A percentile compares a stretch with the other conserved stretches of the same genome.
Evolutionary conservation across 139 green algal genomes (phyloP).

Genomic region (Volvox africanus): DNA sequence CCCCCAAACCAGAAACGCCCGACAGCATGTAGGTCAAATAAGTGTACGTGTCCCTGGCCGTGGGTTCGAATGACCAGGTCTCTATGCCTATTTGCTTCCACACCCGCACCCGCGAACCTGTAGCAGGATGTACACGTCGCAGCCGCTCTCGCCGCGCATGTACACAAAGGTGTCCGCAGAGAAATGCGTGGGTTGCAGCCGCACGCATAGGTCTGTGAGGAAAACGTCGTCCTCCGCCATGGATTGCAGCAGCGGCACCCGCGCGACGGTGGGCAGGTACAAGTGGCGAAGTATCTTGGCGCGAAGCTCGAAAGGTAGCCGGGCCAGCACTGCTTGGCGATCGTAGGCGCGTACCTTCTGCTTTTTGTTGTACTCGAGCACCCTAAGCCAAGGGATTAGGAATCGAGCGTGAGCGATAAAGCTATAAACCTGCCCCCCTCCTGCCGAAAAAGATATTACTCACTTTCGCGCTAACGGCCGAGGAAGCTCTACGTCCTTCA

Average conservation of each 20-base stretch:
- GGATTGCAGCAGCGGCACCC: slow-evolving; percentile 45
- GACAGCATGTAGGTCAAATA: too few relatives aligned
- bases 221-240: slow-evolving; percentile 61
- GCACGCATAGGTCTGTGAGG: slow-evolving; percentile 64
- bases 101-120: slow-evolving; percentile 14
- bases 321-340: slow-evolving; percentile 54
- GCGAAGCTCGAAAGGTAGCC: slow-evolving; percentile 66
- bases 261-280: slow-evolving; percentile 56
- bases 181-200: slow-evolving; percentile 65
- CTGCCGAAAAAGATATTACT: not conserved
- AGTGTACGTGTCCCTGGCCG: too few relatives aligned
- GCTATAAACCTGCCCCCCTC: not conserved
- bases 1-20: too few relatives aligned
- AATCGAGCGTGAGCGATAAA: not conserved
- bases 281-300: slow-evolving; percentile 65
- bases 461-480: slow-evolving; percentile 56
- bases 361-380: slow-evolving; percentile 64
- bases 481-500: slow-evolving; percentile 67
- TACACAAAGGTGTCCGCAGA: slow-evolving; percentile 63
- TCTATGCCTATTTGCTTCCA: not conserved
- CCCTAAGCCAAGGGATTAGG: slow-evolving; percentile 15
- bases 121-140: slow-evolving; percentile 68
- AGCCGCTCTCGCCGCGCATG: slow-evolving; percentile 59
- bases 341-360: slow-evolving; percentile 64
- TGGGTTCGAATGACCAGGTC: too few relatives aligned